Conservation (phyloP, 371 early-diverging fungal genomes). For the Funneliformis caledonium region DNA sequence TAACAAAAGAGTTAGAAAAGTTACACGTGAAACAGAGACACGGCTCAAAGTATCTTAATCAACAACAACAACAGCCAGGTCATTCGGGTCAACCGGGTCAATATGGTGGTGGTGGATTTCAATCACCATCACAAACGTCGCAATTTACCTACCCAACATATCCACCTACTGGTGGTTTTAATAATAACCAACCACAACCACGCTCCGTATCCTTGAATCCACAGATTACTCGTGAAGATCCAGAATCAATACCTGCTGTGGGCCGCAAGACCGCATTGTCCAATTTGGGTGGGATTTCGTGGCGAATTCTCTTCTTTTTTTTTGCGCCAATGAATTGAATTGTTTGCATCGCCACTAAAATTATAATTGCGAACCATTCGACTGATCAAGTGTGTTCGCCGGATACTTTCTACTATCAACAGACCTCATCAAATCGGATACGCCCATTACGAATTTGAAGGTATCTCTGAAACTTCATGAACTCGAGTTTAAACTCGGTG, state of each 20-base stretch:
- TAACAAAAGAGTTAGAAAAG: conserved; percentile 71
- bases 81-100: conserved; percentile 14
- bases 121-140: neutral
- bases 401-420: conserved; percentile 44
- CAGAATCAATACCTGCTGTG: neutral
- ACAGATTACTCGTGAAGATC: neutral
- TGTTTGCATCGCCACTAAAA: neutral
- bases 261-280: conserved; percentile 5
- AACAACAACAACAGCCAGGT: conserved; percentile 36
- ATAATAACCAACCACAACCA: neutral
- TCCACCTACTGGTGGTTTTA: conserved; percentile 38
- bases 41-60: conserved; percentile 35
- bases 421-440: conserved; percentile 77
- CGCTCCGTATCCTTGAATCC: neutral
- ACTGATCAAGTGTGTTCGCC: conserved; percentile 41
- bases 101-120: neutral
- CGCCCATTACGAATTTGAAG: conserved; percentile 80
- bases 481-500: conserved; percentile 83
- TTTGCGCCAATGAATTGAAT: neutral
- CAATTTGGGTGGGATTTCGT: conserved; percentile 29
- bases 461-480: conserved; percentile 86
- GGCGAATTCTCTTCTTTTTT: conserved; percentile 5
- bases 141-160: neutral
- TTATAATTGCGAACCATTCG: neutral
- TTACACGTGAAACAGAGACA: conserved; percentile 56